Evolutionary conservation across 2,329 filamentous ascomycete species (phyloP).

Genomic region (Lasiodiplodia gonubiensis): DNA sequence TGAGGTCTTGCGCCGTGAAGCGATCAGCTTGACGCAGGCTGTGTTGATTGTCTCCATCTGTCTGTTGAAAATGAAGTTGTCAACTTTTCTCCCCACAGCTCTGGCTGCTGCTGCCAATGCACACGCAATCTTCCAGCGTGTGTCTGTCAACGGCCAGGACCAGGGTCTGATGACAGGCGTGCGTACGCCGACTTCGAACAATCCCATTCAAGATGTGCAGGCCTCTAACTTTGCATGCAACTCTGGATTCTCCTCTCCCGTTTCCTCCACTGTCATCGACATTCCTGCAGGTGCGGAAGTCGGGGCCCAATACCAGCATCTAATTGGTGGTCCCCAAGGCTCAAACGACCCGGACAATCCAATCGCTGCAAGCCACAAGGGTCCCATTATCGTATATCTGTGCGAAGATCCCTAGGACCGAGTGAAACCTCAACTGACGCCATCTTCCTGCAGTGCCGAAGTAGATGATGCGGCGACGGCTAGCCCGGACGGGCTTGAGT

Average conservation of each 20-base stretch:
- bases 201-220: constrained; percentile 57
- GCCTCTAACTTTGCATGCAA: constrained; percentile 57
- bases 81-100: constrained; percentile 30
- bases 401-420: constrained; percentile 12
- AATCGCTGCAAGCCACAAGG: constrained; percentile 57
- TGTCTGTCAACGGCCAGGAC: constrained; percentile 57
- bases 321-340: constrained; percentile 59
- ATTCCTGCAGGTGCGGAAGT: constrained; percentile 59
- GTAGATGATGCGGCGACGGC: constrained; percentile 49
- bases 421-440: not conserved
- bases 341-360: constrained; percentile 57
- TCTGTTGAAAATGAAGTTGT: constrained; percentile 32
- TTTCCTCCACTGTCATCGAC: constrained; percentile 52
- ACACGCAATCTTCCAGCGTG: constrained; percentile 54
- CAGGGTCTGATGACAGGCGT: constrained; percentile 58
- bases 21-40: not conserved
- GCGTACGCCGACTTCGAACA: constrained; percentile 57
- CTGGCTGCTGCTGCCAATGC: constrained; percentile 43
- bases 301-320: constrained; percentile 60
- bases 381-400: constrained; percentile 48
- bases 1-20: not conserved
- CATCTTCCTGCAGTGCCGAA: constrained; percentile 37
- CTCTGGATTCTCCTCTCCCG: constrained; percentile 45
- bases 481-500: constrained; percentile 46
- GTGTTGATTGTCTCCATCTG: not conserved